A percentile compares a stretch with the other conserved stretches of the same genome.
Evolutionary conservation across 1,139 yeast species (phyloP).

Genomic region (Hyphopichia pseudoburtonii): DNA sequence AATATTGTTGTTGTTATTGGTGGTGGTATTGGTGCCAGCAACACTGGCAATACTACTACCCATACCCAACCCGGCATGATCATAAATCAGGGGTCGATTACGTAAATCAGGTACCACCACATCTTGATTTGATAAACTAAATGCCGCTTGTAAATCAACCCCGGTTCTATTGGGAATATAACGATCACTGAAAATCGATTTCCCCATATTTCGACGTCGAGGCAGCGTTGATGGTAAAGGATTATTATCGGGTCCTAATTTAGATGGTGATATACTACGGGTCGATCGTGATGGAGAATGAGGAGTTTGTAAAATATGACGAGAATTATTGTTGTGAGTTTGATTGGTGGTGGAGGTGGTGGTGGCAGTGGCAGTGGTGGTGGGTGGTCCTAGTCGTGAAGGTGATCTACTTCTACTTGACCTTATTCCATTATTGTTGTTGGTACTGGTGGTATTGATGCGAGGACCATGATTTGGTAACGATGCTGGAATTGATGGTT

Average conservation of each 20-base stretch:
- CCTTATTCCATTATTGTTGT: too few relatives aligned
- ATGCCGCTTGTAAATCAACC: conserved; percentile 84
- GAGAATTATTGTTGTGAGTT: not conserved
- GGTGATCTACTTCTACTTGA: conserved; percentile 1
- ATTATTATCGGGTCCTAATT: conserved; percentile 23
- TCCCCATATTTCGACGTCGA: conserved; percentile 39
- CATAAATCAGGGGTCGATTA: conserved; percentile 11
- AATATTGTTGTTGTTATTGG: too few relatives aligned
- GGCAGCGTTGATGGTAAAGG: conserved; percentile 36
- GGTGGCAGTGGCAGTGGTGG: not conserved
- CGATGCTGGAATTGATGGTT: not conserved
- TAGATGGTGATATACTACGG: conserved; percentile 26
- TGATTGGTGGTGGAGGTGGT: not conserved
- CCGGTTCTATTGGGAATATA: conserved; percentile 87
- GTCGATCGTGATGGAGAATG: conserved; percentile 44
- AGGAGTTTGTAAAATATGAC: conserved; percentile 34
- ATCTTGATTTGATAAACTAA: conserved; percentile 58
- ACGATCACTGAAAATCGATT: conserved; percentile 68
- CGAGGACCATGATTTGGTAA: not conserved
- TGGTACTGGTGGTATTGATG: not conserved
- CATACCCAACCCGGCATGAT: too few relatives aligned
- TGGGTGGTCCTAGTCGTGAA: not conserved
- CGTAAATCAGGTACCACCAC: conserved; percentile 37
- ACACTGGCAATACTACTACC: not conserved
- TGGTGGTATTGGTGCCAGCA: not conserved